phyloP scores from a whole-genome alignment of 2,329 filamentous ascomycete genomes.

The Sarocladiaceae sp. region DNA sequence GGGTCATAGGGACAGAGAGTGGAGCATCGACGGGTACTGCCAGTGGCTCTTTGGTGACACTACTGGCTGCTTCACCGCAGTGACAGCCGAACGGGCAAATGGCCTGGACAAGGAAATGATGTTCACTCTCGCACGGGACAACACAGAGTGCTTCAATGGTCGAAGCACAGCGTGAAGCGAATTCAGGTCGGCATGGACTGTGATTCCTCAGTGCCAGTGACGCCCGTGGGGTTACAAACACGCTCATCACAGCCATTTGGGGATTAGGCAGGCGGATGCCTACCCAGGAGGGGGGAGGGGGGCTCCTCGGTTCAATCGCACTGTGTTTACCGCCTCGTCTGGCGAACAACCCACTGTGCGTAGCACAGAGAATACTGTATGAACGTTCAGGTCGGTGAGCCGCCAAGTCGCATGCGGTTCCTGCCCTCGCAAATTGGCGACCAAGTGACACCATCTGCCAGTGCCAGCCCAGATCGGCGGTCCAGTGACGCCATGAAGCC shows the following conservation, averaged over 20 bases:
- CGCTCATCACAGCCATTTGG: constrained; percentile 6
- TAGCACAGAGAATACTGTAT: neutral
- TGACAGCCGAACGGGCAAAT: neutral
- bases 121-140: neutral
- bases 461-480: constrained; percentile 7
- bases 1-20: neutral
- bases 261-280: constrained; percentile 1
- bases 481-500: constrained; percentile 4
- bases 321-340: too few relatives aligned
- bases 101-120: constrained; percentile 1
- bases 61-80: neutral
- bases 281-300: neutral
- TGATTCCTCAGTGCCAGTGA: too few relatives aligned
- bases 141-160: neutral
- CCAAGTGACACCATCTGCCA: neutral
- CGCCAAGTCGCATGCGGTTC: constrained; percentile 6
- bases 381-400: neutral
- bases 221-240: constrained; percentile 4
- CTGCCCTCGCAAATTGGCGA: neutral
- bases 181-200: too few relatives aligned
- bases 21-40: neutral
- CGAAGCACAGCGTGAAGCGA: too few relatives aligned
- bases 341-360: too few relatives aligned
- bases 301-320: neutral
- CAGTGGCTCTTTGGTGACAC: neutral